phyloP scores from a whole-genome alignment of 805 yeast species.

The Starmerella stellata region DNA sequence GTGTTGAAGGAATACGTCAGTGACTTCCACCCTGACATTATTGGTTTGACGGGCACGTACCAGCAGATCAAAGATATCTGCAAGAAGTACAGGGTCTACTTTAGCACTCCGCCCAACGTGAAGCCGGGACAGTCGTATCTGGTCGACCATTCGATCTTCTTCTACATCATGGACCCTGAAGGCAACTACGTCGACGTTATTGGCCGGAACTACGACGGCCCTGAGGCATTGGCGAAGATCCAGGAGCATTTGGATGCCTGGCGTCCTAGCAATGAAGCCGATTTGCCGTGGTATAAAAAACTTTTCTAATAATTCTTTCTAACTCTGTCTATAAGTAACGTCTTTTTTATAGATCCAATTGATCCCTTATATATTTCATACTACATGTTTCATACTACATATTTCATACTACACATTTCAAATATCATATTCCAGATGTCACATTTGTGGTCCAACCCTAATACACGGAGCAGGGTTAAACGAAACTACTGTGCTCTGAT shows the following conservation, averaged over 20 bases:
- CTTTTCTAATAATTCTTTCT: not conserved
- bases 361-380: too few relatives aligned
- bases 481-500: too few relatives aligned
- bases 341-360: too few relatives aligned
- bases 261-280: slow-evolving; percentile 30
- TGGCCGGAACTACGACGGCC: slow-evolving; percentile 76
- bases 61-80: slow-evolving; percentile 70
- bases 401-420: too few relatives aligned
- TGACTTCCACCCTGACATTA: slow-evolving; percentile 78
- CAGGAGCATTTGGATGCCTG: slow-evolving; percentile 57
- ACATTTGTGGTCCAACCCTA: too few relatives aligned
- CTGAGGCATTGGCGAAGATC: slow-evolving; percentile 60
- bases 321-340: too few relatives aligned
- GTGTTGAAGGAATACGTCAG: slow-evolving; percentile 62
- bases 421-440: too few relatives aligned
- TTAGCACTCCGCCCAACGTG: slow-evolving; percentile 88
- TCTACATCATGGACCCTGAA: slow-evolving; percentile 95
- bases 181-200: slow-evolving; percentile 88
- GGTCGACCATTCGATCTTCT: slow-evolving; percentile 94
- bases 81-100: slow-evolving; percentile 81
- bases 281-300: not conserved
- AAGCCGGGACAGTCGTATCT: slow-evolving; percentile 92
- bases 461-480: too few relatives aligned
- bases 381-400: too few relatives aligned
- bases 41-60: slow-evolving; percentile 84